Evolutionary conservation across 2,329 filamentous ascomycete species (phyloP).

Genomic region (Colletotrichum theobromicola): DNA sequence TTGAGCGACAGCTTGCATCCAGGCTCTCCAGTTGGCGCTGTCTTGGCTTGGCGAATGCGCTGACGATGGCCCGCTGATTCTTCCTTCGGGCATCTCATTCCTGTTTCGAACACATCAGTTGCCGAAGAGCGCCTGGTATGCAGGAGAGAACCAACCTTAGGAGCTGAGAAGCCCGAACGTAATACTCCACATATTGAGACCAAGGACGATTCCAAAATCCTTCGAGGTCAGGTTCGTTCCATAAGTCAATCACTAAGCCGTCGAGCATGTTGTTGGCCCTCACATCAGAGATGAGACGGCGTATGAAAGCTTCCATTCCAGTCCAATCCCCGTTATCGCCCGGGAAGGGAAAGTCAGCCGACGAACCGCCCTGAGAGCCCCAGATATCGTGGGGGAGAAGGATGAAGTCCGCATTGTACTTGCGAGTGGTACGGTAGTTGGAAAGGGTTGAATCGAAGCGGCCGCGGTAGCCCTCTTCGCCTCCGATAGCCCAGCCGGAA

Average conservation of each 20-base stretch:
- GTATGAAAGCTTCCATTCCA: background rate
- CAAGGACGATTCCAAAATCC: background rate
- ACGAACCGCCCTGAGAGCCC: background rate
- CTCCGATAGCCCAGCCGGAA: background rate
- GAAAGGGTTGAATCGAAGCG: background rate
- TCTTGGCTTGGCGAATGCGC: background rate
- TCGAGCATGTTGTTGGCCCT: background rate
- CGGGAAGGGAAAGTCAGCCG: background rate
- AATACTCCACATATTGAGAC: background rate
- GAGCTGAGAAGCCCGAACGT: background rate
- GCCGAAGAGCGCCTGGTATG: accelerated
- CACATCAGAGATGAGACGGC: background rate
- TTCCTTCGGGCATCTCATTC: background rate
- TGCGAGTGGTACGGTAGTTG: background rate
- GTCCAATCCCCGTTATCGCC: background rate
- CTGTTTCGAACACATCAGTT: background rate
- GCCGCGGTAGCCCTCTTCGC: background rate
- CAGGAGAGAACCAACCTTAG: accelerated
- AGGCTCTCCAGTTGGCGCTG: background rate
- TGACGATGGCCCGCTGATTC: background rate
- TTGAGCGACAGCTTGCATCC: background rate
- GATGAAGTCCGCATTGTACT: background rate
- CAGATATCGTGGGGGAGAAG: conserved; percentile 12
- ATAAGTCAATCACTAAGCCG: background rate
- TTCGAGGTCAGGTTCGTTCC: background rate